phyloP scores from a whole-genome alignment of 495 filamentous ascomycete genomes.

The Talaromyces thailandensis region DNA sequence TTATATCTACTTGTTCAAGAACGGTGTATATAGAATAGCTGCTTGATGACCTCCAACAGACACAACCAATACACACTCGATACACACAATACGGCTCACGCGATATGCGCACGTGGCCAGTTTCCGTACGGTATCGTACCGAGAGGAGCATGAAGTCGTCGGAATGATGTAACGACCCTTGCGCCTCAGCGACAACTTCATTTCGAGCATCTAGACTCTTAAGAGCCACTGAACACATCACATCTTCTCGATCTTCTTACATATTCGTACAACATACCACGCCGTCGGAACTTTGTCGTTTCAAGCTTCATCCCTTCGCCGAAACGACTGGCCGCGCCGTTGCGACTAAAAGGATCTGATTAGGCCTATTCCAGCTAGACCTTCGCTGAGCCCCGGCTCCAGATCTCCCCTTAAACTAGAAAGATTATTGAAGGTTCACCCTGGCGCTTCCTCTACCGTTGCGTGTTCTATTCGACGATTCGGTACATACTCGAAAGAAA shows the following conservation, averaged over 20 bases:
- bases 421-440: neutral
- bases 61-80: neutral
- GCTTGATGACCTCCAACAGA: neutral
- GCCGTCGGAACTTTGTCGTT: neutral
- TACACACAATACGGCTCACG: neutral
- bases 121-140: neutral
- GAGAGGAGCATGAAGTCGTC: neutral
- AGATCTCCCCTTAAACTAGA: neutral
- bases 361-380: conserved; percentile 2
- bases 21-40: neutral
- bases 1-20: neutral
- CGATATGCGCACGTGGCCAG: neutral
- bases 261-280: neutral
- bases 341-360: neutral
- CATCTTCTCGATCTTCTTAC: neutral
- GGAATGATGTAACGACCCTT: neutral
- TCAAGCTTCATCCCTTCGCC: neutral
- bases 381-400: neutral
- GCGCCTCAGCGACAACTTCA: neutral
- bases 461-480: neutral
- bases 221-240: neutral
- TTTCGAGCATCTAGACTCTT: neutral
- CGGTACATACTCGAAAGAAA: neutral
- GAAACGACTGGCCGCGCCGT: conserved; percentile 1
- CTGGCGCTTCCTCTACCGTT: neutral